Base-by-base conservation (phyloP, 345 rosid genomes). In the Sonneratia alba region DNA sequence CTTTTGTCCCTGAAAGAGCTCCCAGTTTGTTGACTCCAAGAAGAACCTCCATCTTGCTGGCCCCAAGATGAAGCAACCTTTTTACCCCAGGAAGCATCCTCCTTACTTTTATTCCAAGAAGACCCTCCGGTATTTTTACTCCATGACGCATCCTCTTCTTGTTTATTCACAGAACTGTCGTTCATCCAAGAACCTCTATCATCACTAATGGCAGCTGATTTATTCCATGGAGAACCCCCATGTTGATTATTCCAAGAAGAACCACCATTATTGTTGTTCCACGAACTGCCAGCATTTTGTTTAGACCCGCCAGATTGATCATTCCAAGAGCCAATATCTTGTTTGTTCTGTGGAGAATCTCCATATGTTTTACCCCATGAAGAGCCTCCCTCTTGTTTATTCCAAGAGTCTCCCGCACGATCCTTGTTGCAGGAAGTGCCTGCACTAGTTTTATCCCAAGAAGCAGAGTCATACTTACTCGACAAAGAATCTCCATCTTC, bases 381-480 rank as follows among this genome's bases (percentile, higher is more conserved):
- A 21, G 71, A 27, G 43, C 24, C 48, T 36, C 38, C 69, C 21
- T 67, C 48, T 42, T 32, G 36, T 74, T 59, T 59, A 24, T 16
- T 38, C 72, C 72, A 57, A 36, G 71, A 51, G 32, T 27, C 3
- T 49, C 66, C 40, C 13, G 59, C 67, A 19, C 9, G 18, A 68
- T 70, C 63, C 63, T 48, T 38, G 75, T 74, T 69, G 73, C 73
- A 71, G 0, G 80, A 66, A 36, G 68, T 51, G 4, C 73, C 80
- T 3, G 66, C 71, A 37, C 59, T 80, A 67, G 71, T 71, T 71
- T 78, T 79, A n/a, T 37, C 66, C 79, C 78, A 73, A 7, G 78
- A 55, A 37, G 57, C 40, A 42, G 70, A 72, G 9, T 57, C 42
- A 40, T 63, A 61, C 36, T 73, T 66, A 40, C 53, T 55, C 70